Evolutionary conservation across 352 stramenopile species (phyloP), one percentile per base, ranked within the genome.

Genomic region (Phytophthora capsici): DNA sequence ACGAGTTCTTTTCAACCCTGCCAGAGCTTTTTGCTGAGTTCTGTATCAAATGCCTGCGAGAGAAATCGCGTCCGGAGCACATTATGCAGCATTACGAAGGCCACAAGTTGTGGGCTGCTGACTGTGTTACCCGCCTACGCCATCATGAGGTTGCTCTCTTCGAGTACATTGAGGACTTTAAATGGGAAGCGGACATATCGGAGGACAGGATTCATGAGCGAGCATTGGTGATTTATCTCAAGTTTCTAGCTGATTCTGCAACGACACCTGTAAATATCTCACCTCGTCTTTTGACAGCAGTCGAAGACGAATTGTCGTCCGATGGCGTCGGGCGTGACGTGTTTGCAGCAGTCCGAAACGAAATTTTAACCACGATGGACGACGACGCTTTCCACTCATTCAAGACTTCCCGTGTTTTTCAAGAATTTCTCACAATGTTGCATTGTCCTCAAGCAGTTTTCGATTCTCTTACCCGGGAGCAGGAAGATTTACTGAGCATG

Each of bases 11-110:
- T 38, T 59, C 57, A 17, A 78, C 64, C 22, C 57, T 86, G 6
- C 81, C 78, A 0, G 79, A 88, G 26, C 56, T 89, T 14, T 92
- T 82, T 34, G 66, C 81, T 13, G 81, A 92, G 55, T 90, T 90
- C 30, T 89, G 79, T 47, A 82, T 92, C 67, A 82, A 84, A 32
- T 88, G 78, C 51, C 60, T 92, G 7, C 83, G 81, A 3, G 70
- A 86, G 6, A 75, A 74, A 28, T 65, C 55, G 2, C 63, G 59
- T 0, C 69, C 71, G 3, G 83, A 90, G 64, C 80, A 90, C 36
- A 56, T 90, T 13, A 88, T 91, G 68, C 75, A 90, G 52, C 83
- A 92, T 43, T 92, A 89, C 45, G 80, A 88, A 16, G 71, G 73
- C 1, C 77, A 83, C 56, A 69, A 80, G 22, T 48, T 91, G 1